Conservation (phyloP, 2,329 filamentous ascomycete genomes). For the Trichoderma sp. region DNA sequence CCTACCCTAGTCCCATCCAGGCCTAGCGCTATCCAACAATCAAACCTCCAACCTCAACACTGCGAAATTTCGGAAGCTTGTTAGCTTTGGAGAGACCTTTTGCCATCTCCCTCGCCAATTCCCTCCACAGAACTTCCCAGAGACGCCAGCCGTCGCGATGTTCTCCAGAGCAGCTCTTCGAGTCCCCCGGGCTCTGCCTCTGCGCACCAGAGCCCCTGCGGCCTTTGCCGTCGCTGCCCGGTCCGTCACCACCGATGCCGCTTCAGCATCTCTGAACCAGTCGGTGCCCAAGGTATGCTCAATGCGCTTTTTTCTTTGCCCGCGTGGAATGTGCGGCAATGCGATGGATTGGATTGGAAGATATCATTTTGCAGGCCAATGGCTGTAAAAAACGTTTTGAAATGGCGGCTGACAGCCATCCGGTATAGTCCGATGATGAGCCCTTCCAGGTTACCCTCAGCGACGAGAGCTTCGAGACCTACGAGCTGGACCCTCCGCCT, state of each 20-base stretch:
- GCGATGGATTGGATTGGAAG: neutral
- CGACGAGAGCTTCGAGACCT: conserved; percentile 99
- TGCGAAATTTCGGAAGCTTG: conserved; percentile 45
- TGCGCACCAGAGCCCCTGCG: conserved; percentile 50
- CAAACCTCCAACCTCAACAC: conserved; percentile 43
- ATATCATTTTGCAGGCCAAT: neutral
- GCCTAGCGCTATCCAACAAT: conserved; percentile 41
- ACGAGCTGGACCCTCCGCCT: conserved; percentile 93
- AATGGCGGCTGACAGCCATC: conserved; percentile 23
- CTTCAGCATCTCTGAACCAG: conserved; percentile 84
- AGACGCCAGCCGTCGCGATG: conserved; percentile 50
- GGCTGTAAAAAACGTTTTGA: neutral
- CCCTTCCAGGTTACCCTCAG: conserved; percentile 88
- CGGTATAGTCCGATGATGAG: conserved; percentile 80
- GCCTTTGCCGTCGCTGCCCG: conserved; percentile 56
- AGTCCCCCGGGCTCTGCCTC: conserved; percentile 57
- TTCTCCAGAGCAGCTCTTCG: conserved; percentile 69
- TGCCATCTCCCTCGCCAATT: conserved; percentile 31
- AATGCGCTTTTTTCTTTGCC: conserved; percentile 4
- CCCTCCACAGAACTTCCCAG: conserved; percentile 33
- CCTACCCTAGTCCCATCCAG: conserved; percentile 26
- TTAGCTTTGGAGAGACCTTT: conserved; percentile 33
- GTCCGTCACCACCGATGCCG: conserved; percentile 91
- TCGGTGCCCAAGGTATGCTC: conserved; percentile 50
- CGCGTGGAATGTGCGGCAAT: neutral